Evolutionary conservation across 331 rosid genomes (phyloP).

Genomic region (Cydonia oblonga): DNA sequence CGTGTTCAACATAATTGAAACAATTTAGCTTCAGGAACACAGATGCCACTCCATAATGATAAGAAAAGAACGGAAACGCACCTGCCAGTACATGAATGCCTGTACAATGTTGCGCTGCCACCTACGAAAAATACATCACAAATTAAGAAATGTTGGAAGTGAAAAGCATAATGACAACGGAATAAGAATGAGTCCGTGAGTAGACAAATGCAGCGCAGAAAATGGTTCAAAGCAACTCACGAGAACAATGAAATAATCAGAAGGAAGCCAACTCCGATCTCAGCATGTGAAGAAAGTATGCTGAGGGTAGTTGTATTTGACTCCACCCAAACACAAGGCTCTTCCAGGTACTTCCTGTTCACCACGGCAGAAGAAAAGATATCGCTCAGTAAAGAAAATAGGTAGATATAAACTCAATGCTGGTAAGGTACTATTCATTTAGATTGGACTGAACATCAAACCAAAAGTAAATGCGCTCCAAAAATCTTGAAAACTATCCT

Average conservation of each 20-base stretch:
- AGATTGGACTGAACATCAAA: not conserved
- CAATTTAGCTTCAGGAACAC: not conserved
- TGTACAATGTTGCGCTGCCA: conserved; percentile 90
- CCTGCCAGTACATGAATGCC: conserved; percentile 95
- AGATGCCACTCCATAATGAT: conserved; percentile 1
- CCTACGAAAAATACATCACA: conserved; percentile 30
- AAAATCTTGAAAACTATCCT: not conserved
- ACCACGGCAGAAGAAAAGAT: not conserved
- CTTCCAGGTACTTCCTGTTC: conserved; percentile 69
- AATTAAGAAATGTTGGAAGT: conserved; percentile 4
- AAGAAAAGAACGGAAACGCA: conserved; percentile 18
- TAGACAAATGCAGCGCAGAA: not conserved
- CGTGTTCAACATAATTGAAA: not conserved
- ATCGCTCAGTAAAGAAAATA: not conserved
- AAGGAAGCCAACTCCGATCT: conserved; percentile 88
- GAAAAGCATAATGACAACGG: not conserved
- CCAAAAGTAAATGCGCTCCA: not conserved
- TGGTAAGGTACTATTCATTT: not conserved
- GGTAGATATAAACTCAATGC: not conserved
- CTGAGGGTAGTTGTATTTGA: conserved; percentile 68
- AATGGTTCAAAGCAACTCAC: conserved; percentile 39
- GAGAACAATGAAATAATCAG: conserved; percentile 68
- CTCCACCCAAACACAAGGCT: conserved; percentile 85
- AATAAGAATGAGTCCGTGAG: not conserved
- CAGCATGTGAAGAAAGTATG: conserved; percentile 76